These are phyloP conservation scores for Amesomyces nigricolor DNA, from an alignment of 2,329 filamentous ascomycete genomes.

Conservation along the genomic window DNA sequence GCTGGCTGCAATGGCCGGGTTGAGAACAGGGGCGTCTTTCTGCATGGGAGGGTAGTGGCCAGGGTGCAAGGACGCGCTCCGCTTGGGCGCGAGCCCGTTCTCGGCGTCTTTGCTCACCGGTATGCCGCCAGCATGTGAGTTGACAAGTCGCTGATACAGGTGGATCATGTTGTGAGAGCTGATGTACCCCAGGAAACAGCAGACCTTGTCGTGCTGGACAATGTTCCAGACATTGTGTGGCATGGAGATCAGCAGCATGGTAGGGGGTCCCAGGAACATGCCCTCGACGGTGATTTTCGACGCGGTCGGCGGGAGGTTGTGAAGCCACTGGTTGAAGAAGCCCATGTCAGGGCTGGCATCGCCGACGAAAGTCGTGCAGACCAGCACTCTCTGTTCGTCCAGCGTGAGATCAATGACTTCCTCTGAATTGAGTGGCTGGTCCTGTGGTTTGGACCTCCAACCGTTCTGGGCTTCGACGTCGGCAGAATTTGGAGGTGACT, in stretches of 20 bases:
- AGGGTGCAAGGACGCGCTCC: conserved; percentile 29
- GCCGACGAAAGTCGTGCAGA: conserved; percentile 62
- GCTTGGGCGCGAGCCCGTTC: conserved; percentile 46
- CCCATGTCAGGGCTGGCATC: conserved; percentile 62
- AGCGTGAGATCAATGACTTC: conserved; percentile 53
- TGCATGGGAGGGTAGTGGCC: conserved; percentile 20
- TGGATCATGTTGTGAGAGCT: conserved; percentile 63
- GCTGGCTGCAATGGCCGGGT: conserved; percentile 3
- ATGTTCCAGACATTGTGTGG: conserved; percentile 58
- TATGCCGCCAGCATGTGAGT: conserved; percentile 38
- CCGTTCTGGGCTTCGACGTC: conserved; percentile 28
- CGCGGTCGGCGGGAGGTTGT: conserved; percentile 50
- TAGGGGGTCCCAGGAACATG: conserved; percentile 62
- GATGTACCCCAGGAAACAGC: conserved; percentile 59
- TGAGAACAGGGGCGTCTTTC: conserved; percentile 19
- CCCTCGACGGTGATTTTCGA: conserved; percentile 59
- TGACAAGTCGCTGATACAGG: conserved; percentile 55
- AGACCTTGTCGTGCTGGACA: conserved; percentile 61
- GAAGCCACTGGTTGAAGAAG: conserved; percentile 61
- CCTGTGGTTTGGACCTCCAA: conserved; percentile 21
- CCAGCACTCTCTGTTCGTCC: conserved; percentile 57
- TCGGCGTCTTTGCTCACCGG: conserved; percentile 48
- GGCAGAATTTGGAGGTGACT: conserved; percentile 29
- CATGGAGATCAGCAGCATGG: conserved; percentile 62
- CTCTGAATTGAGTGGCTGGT: conserved; percentile 28